Evolutionary conservation across 2,329 filamentous ascomycete species (phyloP), one percentile per base, ranked within the genome.

Genomic region (Pseudomassariella vexata): DNA sequence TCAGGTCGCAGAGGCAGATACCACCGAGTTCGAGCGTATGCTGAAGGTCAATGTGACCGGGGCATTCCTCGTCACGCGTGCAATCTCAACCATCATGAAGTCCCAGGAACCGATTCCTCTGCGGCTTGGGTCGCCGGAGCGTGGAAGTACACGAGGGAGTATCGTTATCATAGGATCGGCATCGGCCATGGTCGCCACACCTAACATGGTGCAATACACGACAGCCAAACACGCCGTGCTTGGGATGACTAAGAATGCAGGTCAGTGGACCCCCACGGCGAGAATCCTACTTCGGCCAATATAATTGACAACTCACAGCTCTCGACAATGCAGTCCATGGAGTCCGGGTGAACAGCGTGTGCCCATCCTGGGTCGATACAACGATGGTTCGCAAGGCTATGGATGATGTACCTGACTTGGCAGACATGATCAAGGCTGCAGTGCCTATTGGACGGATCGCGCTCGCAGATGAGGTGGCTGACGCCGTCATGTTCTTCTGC

Each of bases 321-420:
- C 30, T 52, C 8, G 44, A 50, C n/a, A 42, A 42, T 17, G 42
- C 38, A 1, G 26, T 32, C 6, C 17, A 50, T 16, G 35, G 28
- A 3, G 47, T 52, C 27, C 42, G 49, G 8, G 44, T 52, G 23
- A 55, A 55, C 31, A 35, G 42, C 7, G 36, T 54, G 8, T 50
- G 47, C 24, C 50, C 50, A 3, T 37, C 42, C 4, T 52, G 45
- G 40, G 41, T 46, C 7, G 40, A 47, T 10, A 51, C 50, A 1
- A 43, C 42, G 9, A 50, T 48, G 44, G 37, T 50, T n/a, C 34
- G 38, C n/a, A 27, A 25, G 15, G 39, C 35, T 4, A 11, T 43
- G 11, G 25, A 46, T 9, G 22, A 34, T 4, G 28, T 38, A 18
- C 38, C 39, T 0, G 33, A 25, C n/a, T 14, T 34, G 3, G 24